Evolutionary conservation across 768 basidiomycete species (phyloP).

Genomic region (Suillus subalutaceus): DNA sequence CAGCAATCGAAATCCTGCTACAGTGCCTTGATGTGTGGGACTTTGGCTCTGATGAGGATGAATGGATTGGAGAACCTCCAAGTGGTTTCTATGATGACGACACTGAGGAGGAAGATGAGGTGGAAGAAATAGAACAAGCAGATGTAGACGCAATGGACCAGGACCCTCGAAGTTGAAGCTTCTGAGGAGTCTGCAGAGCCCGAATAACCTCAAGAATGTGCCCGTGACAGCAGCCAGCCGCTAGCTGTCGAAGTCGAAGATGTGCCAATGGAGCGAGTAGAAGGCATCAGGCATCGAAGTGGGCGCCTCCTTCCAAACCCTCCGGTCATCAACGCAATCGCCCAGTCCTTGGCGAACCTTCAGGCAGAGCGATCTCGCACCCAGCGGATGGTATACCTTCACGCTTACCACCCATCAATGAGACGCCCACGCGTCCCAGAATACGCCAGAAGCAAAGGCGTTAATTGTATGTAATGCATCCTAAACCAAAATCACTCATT

Average conservation of each 20-base stretch:
- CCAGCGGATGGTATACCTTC: constrained; percentile 37
- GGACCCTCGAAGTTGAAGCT: constrained; percentile 42
- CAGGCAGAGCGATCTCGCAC: constrained; percentile 25
- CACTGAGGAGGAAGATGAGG: constrained; percentile 47
- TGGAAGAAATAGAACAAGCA: constrained; percentile 52
- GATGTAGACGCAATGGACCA: constrained; percentile 79
- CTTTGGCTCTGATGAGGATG: constrained; percentile 75
- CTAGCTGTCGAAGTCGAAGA: constrained; percentile 34
- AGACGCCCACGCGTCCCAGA: constrained; percentile 67
- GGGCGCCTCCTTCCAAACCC: constrained; percentile 29
- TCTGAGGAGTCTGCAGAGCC: constrained; percentile 36
- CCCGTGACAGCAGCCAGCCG: constrained; percentile 26
- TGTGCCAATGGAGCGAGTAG: constrained; percentile 34
- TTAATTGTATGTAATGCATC: constrained; percentile 24
- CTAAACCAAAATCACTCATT: constrained; percentile 1
- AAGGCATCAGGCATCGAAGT: constrained; percentile 32
- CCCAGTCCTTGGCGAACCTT: constrained; percentile 24
- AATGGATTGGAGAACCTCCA: constrained; percentile 80
- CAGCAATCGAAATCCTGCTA: constrained; percentile 76
- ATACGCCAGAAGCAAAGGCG: constrained; percentile 42
- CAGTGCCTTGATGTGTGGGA: constrained; percentile 89
- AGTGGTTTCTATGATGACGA: constrained; percentile 75
- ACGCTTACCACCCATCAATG: constrained; percentile 42
- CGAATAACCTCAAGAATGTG: constrained; percentile 32
- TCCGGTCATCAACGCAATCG: constrained; percentile 21